Conservation (phyloP, 1,139 yeast genomes). For the Taphrina populina region DNA sequence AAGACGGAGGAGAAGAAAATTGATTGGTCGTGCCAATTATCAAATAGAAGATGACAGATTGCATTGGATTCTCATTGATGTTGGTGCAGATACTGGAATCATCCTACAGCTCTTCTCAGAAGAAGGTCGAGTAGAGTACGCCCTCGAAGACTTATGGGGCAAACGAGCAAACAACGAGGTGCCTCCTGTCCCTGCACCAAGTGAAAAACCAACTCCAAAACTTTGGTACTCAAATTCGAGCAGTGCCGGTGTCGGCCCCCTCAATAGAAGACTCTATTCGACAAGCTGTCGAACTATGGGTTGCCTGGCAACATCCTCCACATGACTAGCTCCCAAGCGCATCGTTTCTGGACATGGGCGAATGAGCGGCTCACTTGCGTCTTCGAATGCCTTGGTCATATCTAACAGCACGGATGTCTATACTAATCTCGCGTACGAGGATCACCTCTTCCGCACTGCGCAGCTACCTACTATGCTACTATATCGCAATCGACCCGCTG, state of each 20-base stretch:
- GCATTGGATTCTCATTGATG: constrained; percentile 26
- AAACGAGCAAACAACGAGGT: constrained; percentile 19
- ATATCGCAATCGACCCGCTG: constrained; percentile 78
- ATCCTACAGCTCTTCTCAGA: constrained; percentile 28
- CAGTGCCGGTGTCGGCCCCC: background rate
- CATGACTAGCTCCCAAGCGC: too few species aligned
- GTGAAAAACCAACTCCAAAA: background rate
- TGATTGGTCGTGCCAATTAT: constrained; percentile 28
- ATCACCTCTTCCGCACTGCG: constrained; percentile 65
- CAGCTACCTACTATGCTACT: constrained; percentile 51
- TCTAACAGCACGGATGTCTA: constrained; percentile 65
- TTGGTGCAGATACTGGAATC: constrained; percentile 16
- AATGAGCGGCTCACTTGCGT: too few species aligned
- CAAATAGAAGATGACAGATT: constrained; percentile 30
- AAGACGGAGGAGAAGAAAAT: constrained; percentile 23
- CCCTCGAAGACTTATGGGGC: constrained; percentile 28
- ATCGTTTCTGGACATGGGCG: too few species aligned
- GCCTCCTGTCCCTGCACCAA: background rate
- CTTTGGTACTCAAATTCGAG: background rate
- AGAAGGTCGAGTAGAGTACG: constrained; percentile 21
- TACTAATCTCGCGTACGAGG: constrained; percentile 78
- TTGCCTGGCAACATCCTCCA: background rate
- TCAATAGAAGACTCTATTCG: constrained; percentile 5
- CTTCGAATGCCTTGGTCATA: constrained; percentile 40
- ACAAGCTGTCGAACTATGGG: too few species aligned